A percentile compares a stretch with the other conserved stretches of the same genome.
phyloP scores from a whole-genome alignment of 352 stramenopile species.

The Lagenidium giganteum region DNA sequence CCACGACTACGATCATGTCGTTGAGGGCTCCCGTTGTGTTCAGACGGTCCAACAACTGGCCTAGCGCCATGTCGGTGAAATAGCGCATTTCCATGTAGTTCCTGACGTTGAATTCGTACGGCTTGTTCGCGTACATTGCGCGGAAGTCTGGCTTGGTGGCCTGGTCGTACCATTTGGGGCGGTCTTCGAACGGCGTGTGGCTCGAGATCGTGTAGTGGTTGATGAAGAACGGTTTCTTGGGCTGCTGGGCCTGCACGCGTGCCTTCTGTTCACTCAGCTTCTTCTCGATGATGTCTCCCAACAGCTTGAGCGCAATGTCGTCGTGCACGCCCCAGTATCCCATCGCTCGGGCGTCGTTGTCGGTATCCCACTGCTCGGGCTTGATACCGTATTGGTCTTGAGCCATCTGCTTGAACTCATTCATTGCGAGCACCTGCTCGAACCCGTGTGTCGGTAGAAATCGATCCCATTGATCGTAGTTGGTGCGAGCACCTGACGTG shows the following conservation, averaged over 20 bases:
- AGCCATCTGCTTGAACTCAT: conserved; percentile 34
- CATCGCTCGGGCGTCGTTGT: conserved; percentile 33
- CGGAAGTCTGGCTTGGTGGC: conserved; percentile 30
- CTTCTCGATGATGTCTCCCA: conserved; percentile 41
- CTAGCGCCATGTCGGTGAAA: conserved; percentile 37
- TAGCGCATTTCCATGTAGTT: conserved; percentile 38
- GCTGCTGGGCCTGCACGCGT: conserved; percentile 19
- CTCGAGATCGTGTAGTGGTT: conserved; percentile 61
- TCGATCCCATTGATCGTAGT: conserved; percentile 43
- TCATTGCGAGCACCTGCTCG: conserved; percentile 28
- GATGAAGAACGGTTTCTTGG: conserved; percentile 44
- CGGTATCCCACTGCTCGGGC: conserved; percentile 34
- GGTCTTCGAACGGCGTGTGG: conserved; percentile 31
- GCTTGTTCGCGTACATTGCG: conserved; percentile 21
- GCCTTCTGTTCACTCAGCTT: conserved; percentile 21
- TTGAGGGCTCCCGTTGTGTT: conserved; percentile 26
- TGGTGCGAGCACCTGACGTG: conserved; percentile 29
- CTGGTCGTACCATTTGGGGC: conserved; percentile 31
- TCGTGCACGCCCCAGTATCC: conserved; percentile 46
- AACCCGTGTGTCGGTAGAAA: conserved; percentile 51
- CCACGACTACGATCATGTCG: conserved; percentile 43
- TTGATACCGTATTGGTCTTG: conserved; percentile 30
- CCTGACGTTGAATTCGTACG: conserved; percentile 20
- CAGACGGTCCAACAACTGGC: conserved; percentile 45
- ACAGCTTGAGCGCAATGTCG: conserved; percentile 36